Evolutionary conservation across 208 protist species (phyloP).

Genomic region (Trypanosoma scelopori): DNA sequence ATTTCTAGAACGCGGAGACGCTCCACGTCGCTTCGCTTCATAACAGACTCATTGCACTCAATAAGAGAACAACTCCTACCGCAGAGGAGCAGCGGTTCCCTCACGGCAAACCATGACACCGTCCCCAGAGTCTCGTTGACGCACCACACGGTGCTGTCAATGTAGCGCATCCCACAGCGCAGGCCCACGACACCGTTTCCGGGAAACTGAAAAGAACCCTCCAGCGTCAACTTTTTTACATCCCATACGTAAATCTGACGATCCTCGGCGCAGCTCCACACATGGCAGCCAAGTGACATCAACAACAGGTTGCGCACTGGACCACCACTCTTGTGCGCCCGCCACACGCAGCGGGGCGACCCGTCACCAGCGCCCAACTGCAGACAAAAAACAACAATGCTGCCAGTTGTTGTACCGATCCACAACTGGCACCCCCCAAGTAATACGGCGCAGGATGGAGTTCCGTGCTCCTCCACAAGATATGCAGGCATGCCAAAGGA

Average conservation of each 20-base stretch:
- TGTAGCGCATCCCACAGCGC: slow-evolving; percentile 4
- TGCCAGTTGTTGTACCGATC: slow-evolving; percentile 47
- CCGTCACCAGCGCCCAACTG: not conserved
- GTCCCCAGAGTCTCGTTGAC: slow-evolving; percentile 26
- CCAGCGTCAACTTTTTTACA: slow-evolving; percentile 23
- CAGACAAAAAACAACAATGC: slow-evolving; percentile 39
- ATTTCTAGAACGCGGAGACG: slow-evolving; percentile 9
- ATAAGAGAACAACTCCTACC: not conserved
- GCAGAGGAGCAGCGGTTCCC: slow-evolving; percentile 11
- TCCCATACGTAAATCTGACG: slow-evolving; percentile 54
- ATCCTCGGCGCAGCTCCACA: slow-evolving; percentile 55
- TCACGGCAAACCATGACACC: slow-evolving; percentile 28
- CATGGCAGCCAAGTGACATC: slow-evolving; percentile 44
- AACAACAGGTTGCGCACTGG: slow-evolving; percentile 28
- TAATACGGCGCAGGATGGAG: slow-evolving; percentile 25
- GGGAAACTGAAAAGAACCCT: slow-evolving; percentile 56
- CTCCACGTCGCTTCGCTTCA: not conserved
- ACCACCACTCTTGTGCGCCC: not conserved
- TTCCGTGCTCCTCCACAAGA: slow-evolving; percentile 24
- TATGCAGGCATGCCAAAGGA: slow-evolving; percentile 38
- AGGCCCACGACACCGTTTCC: slow-evolving; percentile 23
- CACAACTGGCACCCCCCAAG: slow-evolving; percentile 35
- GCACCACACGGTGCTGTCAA: slow-evolving; percentile 45
- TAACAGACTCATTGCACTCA: slow-evolving; percentile 6
- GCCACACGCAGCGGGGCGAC: slow-evolving; percentile 26